Base-by-base conservation (phyloP, 306 rosid genomes). In the Malus fusca region DNA sequence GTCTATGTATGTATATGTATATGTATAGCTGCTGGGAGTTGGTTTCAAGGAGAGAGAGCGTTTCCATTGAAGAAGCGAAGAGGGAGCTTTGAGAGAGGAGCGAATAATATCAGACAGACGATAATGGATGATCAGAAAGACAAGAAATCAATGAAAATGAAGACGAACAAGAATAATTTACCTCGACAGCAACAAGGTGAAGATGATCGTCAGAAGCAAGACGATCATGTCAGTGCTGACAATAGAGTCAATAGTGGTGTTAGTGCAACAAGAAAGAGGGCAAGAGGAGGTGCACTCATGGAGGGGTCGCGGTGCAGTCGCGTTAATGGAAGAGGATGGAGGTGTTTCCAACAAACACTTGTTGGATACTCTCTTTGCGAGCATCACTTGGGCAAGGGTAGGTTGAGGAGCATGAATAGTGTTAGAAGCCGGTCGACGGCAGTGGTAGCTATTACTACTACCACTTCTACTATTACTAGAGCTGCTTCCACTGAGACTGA, bases 251-350 rank as follows among this genome's bases (percentile, higher is more conserved):
- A 5, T 48, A 48, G 10, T 30, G n/a, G 53, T 66, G 19, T 26
- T 35, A 37, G 67, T 18, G 71, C 68, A 4, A 89, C 68, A 6
- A 91, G 77, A 74, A 90, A 84, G 88, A 82, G 74, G 66, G 80
- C 72, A 10, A 81, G 90, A 65, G 87, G 89, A 11, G 83, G 84
- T 40, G 81, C 82, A 77, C 33, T 96, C 0, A 89, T 90, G 99
- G 98, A 96, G 83, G 99, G 99, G 7, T 96, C 99, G 8, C 52
- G 98, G 92, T 96, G 99, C 90, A 96, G 99, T 79, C 97, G 99
- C 3, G 98, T 96, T 25, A 96, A 96, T n/a, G 99, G 99, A 23
- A 85, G 99, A 40, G 99, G 99, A 26, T 96, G 99, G 99, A 79
- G 99, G 59, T 96, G 98, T 18, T 89, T 88, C 61, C 99, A 96